Conservation (phyloP, 306 rosid genomes). For the Prunus armeniaca region DNA sequence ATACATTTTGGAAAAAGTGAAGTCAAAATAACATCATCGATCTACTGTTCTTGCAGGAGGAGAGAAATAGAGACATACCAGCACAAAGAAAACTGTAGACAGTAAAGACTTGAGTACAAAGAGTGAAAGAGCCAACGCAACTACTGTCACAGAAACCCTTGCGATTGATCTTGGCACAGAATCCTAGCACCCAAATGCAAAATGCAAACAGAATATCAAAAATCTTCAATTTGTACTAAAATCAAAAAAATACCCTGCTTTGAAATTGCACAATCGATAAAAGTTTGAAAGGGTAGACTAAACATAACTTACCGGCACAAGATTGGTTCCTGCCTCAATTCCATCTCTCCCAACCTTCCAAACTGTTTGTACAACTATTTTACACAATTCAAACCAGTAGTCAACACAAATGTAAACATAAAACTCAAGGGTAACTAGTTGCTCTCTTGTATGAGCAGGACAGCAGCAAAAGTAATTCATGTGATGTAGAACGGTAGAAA, state of each 20-base stretch:
- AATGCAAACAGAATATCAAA: neutral
- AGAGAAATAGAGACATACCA: conserved; percentile 39
- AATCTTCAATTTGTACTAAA: neutral
- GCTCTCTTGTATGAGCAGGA: neutral
- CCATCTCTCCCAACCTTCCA: conserved; percentile 83
- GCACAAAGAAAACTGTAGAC: conserved; percentile 58
- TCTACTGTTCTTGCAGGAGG: neutral
- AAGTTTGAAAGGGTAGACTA: neutral
- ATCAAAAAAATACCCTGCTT: neutral
- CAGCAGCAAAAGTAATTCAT: neutral
- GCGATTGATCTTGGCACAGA: conserved; percentile 55
- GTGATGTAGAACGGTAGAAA: neutral
- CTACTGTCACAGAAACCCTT: conserved; percentile 53
- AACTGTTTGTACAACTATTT: conserved; percentile 59
- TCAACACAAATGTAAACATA: neutral
- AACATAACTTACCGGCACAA: conserved; percentile 45
- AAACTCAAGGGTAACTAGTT: neutral
- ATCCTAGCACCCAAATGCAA: conserved; percentile 24
- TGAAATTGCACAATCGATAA: neutral
- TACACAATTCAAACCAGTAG: conserved; percentile 13
- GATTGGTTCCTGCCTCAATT: conserved; percentile 63
- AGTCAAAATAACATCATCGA: neutral
- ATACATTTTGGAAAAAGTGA: neutral
- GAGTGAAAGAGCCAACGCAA: conserved; percentile 48
- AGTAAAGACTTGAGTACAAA: conserved; percentile 59